These are phyloP conservation scores for Nicotiana tomentosiformis DNA, from an alignment of 257 asterid genomes.

Conservation along the genomic window DNA sequence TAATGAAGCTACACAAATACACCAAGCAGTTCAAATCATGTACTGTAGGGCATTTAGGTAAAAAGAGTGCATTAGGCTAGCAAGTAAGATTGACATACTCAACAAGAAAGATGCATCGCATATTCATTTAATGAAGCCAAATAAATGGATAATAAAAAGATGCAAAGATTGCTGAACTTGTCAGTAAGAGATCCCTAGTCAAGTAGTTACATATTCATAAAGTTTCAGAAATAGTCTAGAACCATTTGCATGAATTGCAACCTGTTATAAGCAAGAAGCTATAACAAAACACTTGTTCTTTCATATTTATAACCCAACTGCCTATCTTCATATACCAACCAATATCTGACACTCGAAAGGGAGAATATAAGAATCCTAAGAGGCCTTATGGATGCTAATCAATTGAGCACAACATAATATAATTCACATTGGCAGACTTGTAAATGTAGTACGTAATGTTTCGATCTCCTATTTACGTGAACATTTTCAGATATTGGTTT, in stretches of 20 bases:
- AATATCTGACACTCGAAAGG: not conserved
- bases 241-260: not conserved
- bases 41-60: not conserved
- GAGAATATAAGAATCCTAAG: not conserved
- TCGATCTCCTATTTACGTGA: not conserved
- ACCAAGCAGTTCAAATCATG: not conserved
- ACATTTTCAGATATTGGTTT: not conserved
- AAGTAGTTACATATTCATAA: not conserved
- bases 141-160: not conserved
- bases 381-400: not conserved
- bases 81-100: not conserved
- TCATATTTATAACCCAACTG: not conserved
- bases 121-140: not conserved
- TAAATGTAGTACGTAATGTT: not conserved
- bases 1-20: not conserved
- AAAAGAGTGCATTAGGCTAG: not conserved
- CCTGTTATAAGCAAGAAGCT: not conserved
- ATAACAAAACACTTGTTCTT: not conserved
- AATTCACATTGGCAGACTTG: not conserved
- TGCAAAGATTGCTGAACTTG: not conserved
- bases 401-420: not conserved
- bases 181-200: not conserved
- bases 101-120: not conserved
- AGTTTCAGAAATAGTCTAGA: not conserved
- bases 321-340: not conserved